Percentiles rank a stretch among this genome's conserved stretches.
phyloP scores from a whole-genome alignment of 2,329 filamentous ascomycete genomes.

The Aspergillus tamarii region DNA sequence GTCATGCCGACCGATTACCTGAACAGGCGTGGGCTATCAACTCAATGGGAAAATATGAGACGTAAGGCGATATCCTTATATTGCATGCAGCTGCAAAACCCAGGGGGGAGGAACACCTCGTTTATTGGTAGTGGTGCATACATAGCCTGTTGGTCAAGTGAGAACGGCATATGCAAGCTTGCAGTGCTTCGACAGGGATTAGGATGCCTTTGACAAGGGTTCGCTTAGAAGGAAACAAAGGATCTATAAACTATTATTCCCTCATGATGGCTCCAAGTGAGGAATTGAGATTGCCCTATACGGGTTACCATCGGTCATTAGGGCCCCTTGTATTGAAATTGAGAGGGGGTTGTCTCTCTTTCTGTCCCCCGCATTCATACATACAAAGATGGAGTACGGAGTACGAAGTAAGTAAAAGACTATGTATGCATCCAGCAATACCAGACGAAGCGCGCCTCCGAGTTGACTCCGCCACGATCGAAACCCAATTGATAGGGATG shows the following conservation, averaged over 20 bases:
- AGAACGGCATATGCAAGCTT: constrained; percentile 8
- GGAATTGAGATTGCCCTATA: background rate
- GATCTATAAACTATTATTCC: background rate
- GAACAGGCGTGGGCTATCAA: background rate
- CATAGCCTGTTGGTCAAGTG: constrained; percentile 20
- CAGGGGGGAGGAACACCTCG: constrained; percentile 9
- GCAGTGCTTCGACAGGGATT: constrained; percentile 11
- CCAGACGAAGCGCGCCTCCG: background rate
- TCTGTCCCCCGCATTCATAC: background rate
- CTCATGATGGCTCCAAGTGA: background rate
- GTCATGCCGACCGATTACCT: constrained; percentile 7
- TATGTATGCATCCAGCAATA: background rate
- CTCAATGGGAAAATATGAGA: constrained; percentile 2
- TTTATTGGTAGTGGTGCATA: constrained; percentile 11
- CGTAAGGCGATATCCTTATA: constrained; percentile 10
- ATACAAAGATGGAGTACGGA: background rate
- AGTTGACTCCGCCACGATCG: background rate
- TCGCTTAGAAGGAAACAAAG: background rate
- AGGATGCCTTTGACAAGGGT: constrained; percentile 7
- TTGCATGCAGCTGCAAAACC: constrained; percentile 22
- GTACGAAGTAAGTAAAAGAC: background rate
- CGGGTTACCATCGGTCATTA: background rate
- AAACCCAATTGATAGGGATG: constrained; percentile 5
- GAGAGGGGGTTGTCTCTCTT: background rate
- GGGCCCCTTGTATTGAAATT: background rate